Evolutionary conservation across 306 rosid species (phyloP).

Genomic region (Trifolium dubium): DNA sequence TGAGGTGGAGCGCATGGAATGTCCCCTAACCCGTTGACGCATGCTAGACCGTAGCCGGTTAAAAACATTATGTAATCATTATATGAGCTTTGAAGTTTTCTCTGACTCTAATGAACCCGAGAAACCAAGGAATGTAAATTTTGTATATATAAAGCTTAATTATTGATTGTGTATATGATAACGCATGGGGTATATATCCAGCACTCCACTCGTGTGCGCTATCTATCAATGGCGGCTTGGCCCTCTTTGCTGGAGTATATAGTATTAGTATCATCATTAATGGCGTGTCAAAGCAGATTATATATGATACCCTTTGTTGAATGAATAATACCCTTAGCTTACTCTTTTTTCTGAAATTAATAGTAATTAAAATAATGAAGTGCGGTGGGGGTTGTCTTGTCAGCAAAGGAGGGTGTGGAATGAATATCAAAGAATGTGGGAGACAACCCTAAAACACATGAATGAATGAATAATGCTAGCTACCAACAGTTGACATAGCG

Average conservation of each 20-base stretch:
- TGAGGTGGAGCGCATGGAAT: no score
- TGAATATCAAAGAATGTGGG: slow-evolving; percentile 65
- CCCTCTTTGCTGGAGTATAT: slow-evolving; percentile 20
- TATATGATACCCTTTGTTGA: no score
- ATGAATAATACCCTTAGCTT: not conserved
- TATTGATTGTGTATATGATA: slow-evolving; percentile 41
- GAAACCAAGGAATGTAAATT: not conserved
- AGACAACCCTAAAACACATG: slow-evolving; percentile 71
- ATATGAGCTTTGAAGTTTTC: no score
- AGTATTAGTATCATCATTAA: not conserved
- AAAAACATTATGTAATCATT: no score
- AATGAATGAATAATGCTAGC: slow-evolving; percentile 41
- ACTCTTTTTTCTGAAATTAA: not conserved
- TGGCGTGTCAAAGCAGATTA: not conserved
- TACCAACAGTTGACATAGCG: slow-evolving; percentile 69
- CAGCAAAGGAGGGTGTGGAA: slow-evolving; percentile 43
- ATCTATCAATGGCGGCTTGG: slow-evolving; percentile 64
- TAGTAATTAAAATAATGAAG: slow-evolving; percentile 1
- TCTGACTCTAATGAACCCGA: not conserved
- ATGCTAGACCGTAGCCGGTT: no score
- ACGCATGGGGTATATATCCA: slow-evolving; percentile 53
- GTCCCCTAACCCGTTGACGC: no score
- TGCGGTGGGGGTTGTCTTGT: slow-evolving; percentile 57
- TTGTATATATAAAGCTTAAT: no score
- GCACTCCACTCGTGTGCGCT: slow-evolving; percentile 79